Conservation (phyloP, 2,329 filamentous ascomycete genomes). For the Colletotrichum orbiculare region DNA sequence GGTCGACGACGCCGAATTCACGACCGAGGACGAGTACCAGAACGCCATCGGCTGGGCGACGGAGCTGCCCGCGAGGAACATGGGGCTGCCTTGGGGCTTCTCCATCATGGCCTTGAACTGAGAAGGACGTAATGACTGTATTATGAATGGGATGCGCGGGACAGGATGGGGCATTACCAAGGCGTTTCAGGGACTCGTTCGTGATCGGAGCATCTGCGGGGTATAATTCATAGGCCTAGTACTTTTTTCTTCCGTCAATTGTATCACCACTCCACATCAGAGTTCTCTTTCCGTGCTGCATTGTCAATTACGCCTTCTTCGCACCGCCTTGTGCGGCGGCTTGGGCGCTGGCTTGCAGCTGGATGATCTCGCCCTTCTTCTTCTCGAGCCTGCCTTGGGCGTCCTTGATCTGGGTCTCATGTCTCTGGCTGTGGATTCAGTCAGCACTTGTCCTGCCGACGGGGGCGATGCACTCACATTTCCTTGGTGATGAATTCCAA, state of each 20-base stretch:
- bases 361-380: constrained; percentile 70
- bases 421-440: constrained; percentile 44
- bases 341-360: constrained; percentile 63
- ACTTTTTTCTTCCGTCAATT: constrained; percentile 25
- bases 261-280: constrained; percentile 32
- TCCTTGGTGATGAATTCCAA: constrained; percentile 94
- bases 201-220: constrained; percentile 34
- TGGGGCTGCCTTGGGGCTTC: constrained; percentile 51
- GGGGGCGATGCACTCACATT: constrained; percentile 70
- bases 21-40: constrained; percentile 37
- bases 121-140: constrained; percentile 20
- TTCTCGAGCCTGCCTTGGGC: constrained; percentile 66
- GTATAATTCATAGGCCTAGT: constrained; percentile 36
- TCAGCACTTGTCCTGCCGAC: constrained; percentile 20
- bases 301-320: constrained; percentile 38
- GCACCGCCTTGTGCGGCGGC: constrained; percentile 56
- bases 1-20: constrained; percentile 26
- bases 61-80: constrained; percentile 47
- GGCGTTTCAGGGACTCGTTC: constrained; percentile 22
- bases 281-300: constrained; percentile 9
- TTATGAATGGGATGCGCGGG: constrained; percentile 14
- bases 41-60: constrained; percentile 43
- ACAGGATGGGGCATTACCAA: constrained; percentile 27
- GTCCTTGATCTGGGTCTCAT: constrained; percentile 66
- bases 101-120: constrained; percentile 51